Base-by-base conservation (phyloP, 1,139 yeast genomes). In the Yamadazyma triangularis region DNA sequence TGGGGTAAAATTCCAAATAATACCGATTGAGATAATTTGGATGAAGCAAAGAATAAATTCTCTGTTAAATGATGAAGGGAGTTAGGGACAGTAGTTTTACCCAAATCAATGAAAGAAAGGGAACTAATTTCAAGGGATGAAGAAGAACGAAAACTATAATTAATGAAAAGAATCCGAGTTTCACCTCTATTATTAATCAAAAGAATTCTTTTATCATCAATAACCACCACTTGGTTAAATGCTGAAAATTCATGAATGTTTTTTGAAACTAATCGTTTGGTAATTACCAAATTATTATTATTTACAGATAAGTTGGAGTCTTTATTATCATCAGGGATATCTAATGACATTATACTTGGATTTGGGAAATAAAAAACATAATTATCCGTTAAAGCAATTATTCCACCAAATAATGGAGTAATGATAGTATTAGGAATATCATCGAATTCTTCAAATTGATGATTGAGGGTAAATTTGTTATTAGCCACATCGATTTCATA, bases 361-460 rank as follows among this genome's bases (percentile, higher is more conserved):
- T 40, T 36, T 0, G 68, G 58, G 32, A 65, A 64, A 36, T 56
- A 66, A 38, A 58, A 63, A 2, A 61, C 32, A 26, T 53, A 51
- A 4, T 51, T 41, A 18, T 55, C 54, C 3, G 64, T 43, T 2
- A 61, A 29, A 2, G 60, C 61, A 23, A 67, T 27, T 2, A 57
- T 38, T 0, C 73, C 73, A 9, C 63, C 65, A 4, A 30, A 16
- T 0, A 22, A 11, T 2, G 49, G 44, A 0, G 61, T 50, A 6
- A 60, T 45, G 11, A 63, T 38, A 15, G 50, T 44, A 0, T 57
- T 42, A 0, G 72, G 71, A 1, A 60, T 53, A 4, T 50, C 59
- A 2, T 54, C 54, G 36, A 67, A 67, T 29, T 51, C 59, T n/a
- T 54, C 53, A 38, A 56, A 58, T 34, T 64, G 70, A 15, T 44